Conservation (phyloP, 169 alveolate species). For the Plasmodium fragile region DNA sequence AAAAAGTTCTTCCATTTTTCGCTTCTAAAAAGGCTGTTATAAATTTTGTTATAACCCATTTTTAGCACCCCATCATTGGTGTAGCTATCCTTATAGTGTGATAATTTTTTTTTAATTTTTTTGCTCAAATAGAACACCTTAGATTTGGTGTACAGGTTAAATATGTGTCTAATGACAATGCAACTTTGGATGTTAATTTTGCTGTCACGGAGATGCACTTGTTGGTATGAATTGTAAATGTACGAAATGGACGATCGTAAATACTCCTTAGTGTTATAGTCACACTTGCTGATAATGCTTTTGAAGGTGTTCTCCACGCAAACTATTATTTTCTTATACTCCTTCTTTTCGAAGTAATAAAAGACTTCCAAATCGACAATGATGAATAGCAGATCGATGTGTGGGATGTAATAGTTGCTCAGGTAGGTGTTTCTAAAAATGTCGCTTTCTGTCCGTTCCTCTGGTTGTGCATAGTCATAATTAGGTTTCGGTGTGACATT, state of each 20-base stretch:
- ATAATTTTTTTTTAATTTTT: conserved; percentile 61
- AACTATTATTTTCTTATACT: conserved; percentile 47
- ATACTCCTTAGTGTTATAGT: conserved; percentile 76
- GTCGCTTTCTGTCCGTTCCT: background rate
- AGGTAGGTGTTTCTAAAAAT: conserved; percentile 42
- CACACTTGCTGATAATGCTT: conserved; percentile 56
- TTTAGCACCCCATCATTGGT: conserved; percentile 33
- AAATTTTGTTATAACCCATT: conserved; percentile 31
- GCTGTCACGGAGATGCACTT: conserved; percentile 30
- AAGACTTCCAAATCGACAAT: conserved; percentile 50
- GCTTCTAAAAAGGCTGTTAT: conserved; percentile 6
- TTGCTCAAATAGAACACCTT: conserved; percentile 54
- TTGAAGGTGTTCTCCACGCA: conserved; percentile 29
- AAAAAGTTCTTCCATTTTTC: conserved; percentile 40
- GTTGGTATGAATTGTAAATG: conserved; percentile 74
- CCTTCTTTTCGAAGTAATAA: conserved; percentile 54
- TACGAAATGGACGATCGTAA: conserved; percentile 68
- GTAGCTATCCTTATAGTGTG: conserved; percentile 17
- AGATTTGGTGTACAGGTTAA: conserved; percentile 34
- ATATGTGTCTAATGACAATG: conserved; percentile 51
- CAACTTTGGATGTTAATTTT: conserved; percentile 65
- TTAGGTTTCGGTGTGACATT: conserved; percentile 34
- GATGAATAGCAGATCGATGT: conserved; percentile 58
- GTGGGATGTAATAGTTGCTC: conserved; percentile 71
- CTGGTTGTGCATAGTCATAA: background rate